phyloP scores from a whole-genome alignment of 805 yeast species.

The Candida vartiovaarae region DNA sequence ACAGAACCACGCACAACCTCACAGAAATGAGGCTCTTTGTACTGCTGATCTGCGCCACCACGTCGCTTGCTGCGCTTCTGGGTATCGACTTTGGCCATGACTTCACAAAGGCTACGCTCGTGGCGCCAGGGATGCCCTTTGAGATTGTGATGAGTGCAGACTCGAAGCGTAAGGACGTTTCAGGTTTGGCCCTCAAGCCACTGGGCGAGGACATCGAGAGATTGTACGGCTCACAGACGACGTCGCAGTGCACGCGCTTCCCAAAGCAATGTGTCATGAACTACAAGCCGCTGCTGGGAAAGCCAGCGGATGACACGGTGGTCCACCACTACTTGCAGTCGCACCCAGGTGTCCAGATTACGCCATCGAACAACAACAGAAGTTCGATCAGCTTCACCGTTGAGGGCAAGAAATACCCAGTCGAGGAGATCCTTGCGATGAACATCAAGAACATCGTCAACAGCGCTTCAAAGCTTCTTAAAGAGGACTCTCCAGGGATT shows the following conservation, averaged over 20 bases:
- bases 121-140: constrained; percentile 85
- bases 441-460: constrained; percentile 52
- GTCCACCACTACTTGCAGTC: constrained; percentile 39
- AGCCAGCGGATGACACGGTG: constrained; percentile 38
- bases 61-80: constrained; percentile 52
- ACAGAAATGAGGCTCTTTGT: constrained; percentile 1
- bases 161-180: constrained; percentile 81
- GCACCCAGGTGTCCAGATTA: constrained; percentile 56
- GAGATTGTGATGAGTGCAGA: constrained; percentile 87
- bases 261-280: constrained; percentile 65
- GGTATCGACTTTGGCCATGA: constrained; percentile 91
- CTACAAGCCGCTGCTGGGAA: constrained; percentile 69
- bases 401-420: constrained; percentile 41
- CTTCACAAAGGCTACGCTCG: constrained; percentile 76
- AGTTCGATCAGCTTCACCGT: constrained; percentile 50
- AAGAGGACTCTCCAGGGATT: constrained; percentile 43
- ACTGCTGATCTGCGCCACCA: constrained; percentile 4
- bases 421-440: constrained; percentile 88
- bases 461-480: constrained; percentile 59
- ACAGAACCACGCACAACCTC: not conserved
- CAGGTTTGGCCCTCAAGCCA: constrained; percentile 63
- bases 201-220: constrained; percentile 49
- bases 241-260: constrained; percentile 59
- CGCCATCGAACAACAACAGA: constrained; percentile 36
- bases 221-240: constrained; percentile 70